Conservation (phyloP, 1,284 basidiomycete genomes). For the Malassezia japonica region DNA sequence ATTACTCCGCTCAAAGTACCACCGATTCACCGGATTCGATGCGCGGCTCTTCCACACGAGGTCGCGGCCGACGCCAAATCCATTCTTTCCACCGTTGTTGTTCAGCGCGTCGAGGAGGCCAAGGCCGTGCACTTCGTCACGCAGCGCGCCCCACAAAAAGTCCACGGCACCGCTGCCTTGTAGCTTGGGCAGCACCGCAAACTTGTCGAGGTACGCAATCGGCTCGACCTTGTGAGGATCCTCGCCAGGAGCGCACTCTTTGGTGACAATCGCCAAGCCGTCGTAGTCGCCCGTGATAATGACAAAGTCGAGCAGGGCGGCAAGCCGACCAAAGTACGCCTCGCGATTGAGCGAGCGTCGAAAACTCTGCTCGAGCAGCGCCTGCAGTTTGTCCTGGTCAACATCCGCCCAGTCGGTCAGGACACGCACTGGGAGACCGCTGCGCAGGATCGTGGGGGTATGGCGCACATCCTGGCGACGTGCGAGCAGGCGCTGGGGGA, state of each 20-base stretch:
- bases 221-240: constrained; percentile 23
- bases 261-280: constrained; percentile 88
- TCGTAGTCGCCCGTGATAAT: constrained; percentile 93
- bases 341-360: constrained; percentile 62
- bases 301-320: constrained; percentile 73
- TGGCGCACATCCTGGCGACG: constrained; percentile 74
- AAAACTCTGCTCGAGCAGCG: constrained; percentile 79
- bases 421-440: constrained; percentile 76
- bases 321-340: constrained; percentile 69
- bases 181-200: constrained; percentile 83
- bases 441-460: constrained; percentile 84
- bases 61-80: constrained; percentile 79
- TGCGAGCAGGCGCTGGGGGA: constrained; percentile 82
- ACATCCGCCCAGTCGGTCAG: constrained; percentile 59
- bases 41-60: constrained; percentile 87
- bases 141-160: constrained; percentile 95
- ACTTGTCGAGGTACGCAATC: constrained; percentile 95
- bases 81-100: constrained; percentile 72
- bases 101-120: constrained; percentile 89
- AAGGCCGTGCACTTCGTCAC: constrained; percentile 95
- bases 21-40: constrained; percentile 94
- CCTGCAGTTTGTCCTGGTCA: constrained; percentile 66
- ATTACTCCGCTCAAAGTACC: constrained; percentile 94
- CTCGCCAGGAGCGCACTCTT: constrained; percentile 54
- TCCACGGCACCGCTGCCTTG: constrained; percentile 98